These are phyloP conservation scores for Penicillium fimorum DNA, from an alignment of 495 filamentous ascomycete genomes.

Conservation along the genomic window DNA sequence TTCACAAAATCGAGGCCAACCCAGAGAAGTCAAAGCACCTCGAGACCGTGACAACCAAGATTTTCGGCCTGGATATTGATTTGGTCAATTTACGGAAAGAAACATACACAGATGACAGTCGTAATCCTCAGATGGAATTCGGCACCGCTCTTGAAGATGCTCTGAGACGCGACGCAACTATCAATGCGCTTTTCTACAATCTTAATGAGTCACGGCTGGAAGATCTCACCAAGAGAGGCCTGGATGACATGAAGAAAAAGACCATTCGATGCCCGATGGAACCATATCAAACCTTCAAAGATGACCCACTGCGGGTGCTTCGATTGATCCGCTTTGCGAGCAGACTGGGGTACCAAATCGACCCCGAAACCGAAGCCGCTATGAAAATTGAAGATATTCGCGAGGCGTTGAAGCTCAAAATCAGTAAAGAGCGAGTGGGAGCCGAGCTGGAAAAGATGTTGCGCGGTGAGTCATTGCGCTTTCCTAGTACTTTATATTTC, in stretches of 20 bases:
- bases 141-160: constrained; percentile 91
- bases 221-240: constrained; percentile 74
- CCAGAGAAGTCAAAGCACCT: constrained; percentile 98
- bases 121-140: constrained; percentile 91
- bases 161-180: constrained; percentile 82
- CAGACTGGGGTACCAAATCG: constrained; percentile 75
- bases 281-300: constrained; percentile 88
- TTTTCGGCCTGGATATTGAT: constrained; percentile 88
- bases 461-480: constrained; percentile 51
- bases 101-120: constrained; percentile 78
- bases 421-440: constrained; percentile 84
- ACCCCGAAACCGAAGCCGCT: constrained; percentile 58
- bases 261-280: constrained; percentile 85
- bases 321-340: constrained; percentile 88
- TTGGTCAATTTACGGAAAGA: constrained; percentile 94
- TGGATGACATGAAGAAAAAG: constrained; percentile 67
- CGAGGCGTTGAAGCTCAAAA: constrained; percentile 77
- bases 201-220: constrained; percentile 71
- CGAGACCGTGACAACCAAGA: constrained; percentile 81
- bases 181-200: constrained; percentile 97
- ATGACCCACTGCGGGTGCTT: constrained; percentile 90
- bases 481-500: neutral
- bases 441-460: constrained; percentile 90
- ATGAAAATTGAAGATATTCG: constrained; percentile 78
- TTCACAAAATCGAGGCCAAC: constrained; percentile 81